Evolutionary conservation across 805 yeast species (phyloP).

Genomic region (Teunomyces tritomae): DNA sequence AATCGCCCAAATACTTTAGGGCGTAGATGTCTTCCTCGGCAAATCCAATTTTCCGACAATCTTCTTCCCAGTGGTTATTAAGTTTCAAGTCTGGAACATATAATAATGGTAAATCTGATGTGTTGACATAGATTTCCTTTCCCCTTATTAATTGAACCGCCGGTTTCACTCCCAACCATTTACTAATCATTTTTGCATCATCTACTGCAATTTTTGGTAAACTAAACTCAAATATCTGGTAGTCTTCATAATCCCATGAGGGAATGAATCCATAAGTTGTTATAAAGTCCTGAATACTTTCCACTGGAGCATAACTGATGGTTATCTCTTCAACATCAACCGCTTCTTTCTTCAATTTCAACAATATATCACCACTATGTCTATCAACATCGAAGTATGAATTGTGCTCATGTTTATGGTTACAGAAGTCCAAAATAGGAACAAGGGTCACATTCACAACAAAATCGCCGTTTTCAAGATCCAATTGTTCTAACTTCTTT

Average conservation of each 20-base stretch:
- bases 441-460: conserved; percentile 55
- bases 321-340: conserved; percentile 18
- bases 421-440: conserved; percentile 66
- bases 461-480: conserved; percentile 32
- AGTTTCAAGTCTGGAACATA: conserved; percentile 10
- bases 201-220: conserved; percentile 8
- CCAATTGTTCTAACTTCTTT: not conserved
- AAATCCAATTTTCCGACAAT: not conserved
- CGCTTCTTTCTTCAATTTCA: conserved; percentile 17
- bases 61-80: conserved; percentile 18
- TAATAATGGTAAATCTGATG: conserved; percentile 16
- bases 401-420: conserved; percentile 51
- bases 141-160: conserved; percentile 20
- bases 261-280: conserved; percentile 35
- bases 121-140: conserved; percentile 16
- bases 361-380: conserved; percentile 39
- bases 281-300: conserved; percentile 23
- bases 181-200: conserved; percentile 14
- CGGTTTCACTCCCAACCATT: conserved; percentile 31
- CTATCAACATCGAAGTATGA: conserved; percentile 63
- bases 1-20: not conserved
- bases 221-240: conserved; percentile 13
- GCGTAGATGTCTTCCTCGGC: conserved; percentile 1
- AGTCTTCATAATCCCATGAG: conserved; percentile 1
- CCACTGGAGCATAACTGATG: conserved; percentile 23